Evolutionary conservation across 2,329 filamentous ascomycete genomes (phyloP).

Genomic region (Aspergillus phoenicis): DNA sequence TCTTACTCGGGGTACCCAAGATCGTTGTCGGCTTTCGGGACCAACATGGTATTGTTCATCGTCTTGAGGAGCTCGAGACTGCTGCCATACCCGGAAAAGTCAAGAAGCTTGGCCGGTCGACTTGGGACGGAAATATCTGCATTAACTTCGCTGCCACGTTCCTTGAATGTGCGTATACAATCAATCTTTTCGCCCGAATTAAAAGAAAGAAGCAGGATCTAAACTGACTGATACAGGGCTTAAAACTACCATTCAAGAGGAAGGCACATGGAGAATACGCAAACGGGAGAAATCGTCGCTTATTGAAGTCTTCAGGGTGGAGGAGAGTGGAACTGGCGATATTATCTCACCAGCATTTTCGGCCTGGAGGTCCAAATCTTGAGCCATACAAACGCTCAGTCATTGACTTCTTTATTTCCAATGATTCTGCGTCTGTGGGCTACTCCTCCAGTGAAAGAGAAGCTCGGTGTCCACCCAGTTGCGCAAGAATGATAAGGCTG

Average conservation of each 20-base stretch:
- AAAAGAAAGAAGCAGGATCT: background rate
- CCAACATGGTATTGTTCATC: constrained; percentile 68
- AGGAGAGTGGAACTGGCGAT: constrained; percentile 72
- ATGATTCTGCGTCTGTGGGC: background rate
- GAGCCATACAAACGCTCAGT: background rate
- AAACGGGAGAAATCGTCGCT: constrained; percentile 62
- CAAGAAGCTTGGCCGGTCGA: constrained; percentile 63
- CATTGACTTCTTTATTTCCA: background rate
- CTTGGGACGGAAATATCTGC: constrained; percentile 91
- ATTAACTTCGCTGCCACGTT: constrained; percentile 86
- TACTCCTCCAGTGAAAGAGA: background rate
- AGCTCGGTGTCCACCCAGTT: background rate
- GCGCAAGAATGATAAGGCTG: background rate
- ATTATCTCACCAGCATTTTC: constrained; percentile 79
- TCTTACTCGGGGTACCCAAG: constrained; percentile 86
- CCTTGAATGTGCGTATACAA: constrained; percentile 65
- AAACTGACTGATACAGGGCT: constrained; percentile 53
- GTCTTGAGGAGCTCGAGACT: constrained; percentile 78
- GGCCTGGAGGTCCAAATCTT: constrained; percentile 59
- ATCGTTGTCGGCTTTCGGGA: constrained; percentile 89
- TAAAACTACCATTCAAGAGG: constrained; percentile 60
- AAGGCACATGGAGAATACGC: constrained; percentile 80
- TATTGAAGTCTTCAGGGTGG: constrained; percentile 74
- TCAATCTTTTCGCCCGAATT: background rate
- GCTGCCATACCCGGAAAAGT: constrained; percentile 76